A percentile compares a stretch with the other conserved stretches of the same genome.
phyloP scores from a whole-genome alignment of 2,329 filamentous ascomycete species.

The Sarocladium oryzae region DNA sequence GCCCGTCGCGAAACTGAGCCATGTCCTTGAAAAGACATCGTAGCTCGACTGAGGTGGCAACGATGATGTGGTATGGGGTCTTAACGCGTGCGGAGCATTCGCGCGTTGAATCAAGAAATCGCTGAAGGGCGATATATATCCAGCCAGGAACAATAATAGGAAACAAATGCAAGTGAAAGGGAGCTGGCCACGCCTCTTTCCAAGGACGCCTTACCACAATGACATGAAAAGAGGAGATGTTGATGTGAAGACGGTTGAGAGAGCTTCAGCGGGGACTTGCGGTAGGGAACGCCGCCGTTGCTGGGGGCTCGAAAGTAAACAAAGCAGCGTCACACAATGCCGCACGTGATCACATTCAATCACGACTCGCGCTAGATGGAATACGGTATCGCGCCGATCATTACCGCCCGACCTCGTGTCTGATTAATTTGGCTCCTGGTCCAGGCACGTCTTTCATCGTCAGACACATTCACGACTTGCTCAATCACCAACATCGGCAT shows the following conservation, averaged over 20 bases:
- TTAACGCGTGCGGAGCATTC: background rate
- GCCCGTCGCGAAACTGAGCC: slow-evolving; percentile 61
- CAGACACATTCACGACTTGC: background rate
- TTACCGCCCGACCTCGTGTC: slow-evolving; percentile 1
- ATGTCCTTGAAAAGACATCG: slow-evolving; percentile 29
- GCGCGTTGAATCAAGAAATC: background rate
- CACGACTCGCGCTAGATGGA: background rate
- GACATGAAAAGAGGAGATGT: slow-evolving; percentile 4
- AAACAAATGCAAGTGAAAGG: background rate
- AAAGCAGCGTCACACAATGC: slow-evolving; percentile 7
- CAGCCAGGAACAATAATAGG: background rate
- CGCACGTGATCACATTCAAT: background rate
- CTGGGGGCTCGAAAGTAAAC: slow-evolving; percentile 10
- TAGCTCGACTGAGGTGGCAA: background rate
- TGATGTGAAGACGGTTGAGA: background rate
- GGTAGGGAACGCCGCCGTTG: slow-evolving; percentile 1
- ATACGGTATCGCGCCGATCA: background rate
- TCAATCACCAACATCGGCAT: background rate
- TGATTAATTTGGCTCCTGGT: background rate
- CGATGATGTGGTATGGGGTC: background rate
- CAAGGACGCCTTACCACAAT: slow-evolving; percentile 8
- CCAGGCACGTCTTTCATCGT: background rate
- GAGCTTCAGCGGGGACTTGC: slow-evolving; percentile 3
- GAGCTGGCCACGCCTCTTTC: slow-evolving; percentile 2
- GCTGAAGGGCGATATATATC: background rate